Conservation (phyloP, 805 yeast species). For the Teunomyces kruisii region DNA sequence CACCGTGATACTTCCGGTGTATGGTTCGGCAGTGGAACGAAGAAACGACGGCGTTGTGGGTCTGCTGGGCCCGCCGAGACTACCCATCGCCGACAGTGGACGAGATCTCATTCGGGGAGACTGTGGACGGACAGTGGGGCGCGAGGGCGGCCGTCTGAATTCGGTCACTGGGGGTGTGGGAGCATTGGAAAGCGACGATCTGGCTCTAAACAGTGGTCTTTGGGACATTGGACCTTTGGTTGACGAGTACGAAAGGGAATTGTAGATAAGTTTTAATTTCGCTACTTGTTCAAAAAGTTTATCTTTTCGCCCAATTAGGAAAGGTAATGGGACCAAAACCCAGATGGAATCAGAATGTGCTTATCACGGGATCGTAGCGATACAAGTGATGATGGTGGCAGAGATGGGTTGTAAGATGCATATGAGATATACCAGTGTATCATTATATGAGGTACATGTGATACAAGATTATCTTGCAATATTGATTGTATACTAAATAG, state of each 20-base stretch:
- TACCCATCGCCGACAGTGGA: constrained; percentile 37
- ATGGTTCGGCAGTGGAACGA: constrained; percentile 35
- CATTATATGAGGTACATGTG: no score
- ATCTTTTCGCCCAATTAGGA: constrained; percentile 4
- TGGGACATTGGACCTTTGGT: constrained; percentile 13
- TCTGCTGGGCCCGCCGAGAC: constrained; percentile 21
- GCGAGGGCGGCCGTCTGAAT: constrained; percentile 29
- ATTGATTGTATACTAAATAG: no score
- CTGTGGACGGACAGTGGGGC: constrained; percentile 26
- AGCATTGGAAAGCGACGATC: constrained; percentile 23
- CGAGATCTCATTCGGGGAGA: constrained; percentile 32
- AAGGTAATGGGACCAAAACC: constrained; percentile 6
- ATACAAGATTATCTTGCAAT: no score
- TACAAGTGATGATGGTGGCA: no score
- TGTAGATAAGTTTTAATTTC: not conserved
- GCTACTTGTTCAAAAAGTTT: not conserved
- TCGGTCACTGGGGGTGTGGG: constrained; percentile 15
- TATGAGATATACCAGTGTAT: not conserved
- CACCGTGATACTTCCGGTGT: constrained; percentile 73
- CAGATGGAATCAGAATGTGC: no score
- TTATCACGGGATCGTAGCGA: no score
- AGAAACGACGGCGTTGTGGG: constrained; percentile 39
- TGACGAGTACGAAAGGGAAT: not conserved
- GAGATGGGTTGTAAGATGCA: no score
- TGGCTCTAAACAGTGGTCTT: constrained; percentile 26